Evolutionary conservation across 1,284 basidiomycete species (phyloP), one percentile per base, ranked within the genome.

Genomic region (Ceratobasidium sp.): DNA sequence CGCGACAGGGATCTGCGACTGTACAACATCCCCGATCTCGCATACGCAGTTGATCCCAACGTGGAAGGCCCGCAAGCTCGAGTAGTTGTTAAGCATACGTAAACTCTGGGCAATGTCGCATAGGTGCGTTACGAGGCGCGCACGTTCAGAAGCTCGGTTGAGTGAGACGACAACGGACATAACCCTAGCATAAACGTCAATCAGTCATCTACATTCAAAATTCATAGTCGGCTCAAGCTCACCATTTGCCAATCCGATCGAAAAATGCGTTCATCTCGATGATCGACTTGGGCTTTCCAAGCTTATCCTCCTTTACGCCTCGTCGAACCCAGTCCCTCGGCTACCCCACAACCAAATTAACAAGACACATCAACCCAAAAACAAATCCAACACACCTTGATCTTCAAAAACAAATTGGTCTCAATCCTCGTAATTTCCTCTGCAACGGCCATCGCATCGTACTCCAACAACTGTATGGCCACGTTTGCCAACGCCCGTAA

Each of bases 161-260:
- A 94, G 92, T 77, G 91, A 93, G 6, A 94, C 82, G 74, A 94
- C 93, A 56, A 94, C 81, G 54, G 93, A 93, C 2, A 90, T 88
- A 67, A 93, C 91, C 93, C 90, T 91, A 75, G 1, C 48, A 51
- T 24, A 41, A 41, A 41, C 36, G 4, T 22, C 14, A 27, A 45
- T 63, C 29, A 50, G 45, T 29, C 33, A 27, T 19, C 31, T 22
- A 53, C n/a, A 9, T 11, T 6, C 44, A 65, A 36, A 33, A 41
- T 75, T 56, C 36, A 5, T 41, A 22, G 29, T 36, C 5, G 22
- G n/a, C 36, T 5, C 24, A 45, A 17, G 82, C 87, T 57, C 78
- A 92, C 93, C 92, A 94, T 79, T 90, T 88, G 33, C 89, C 91
- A 48, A 94, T 85, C 80, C 92, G 91, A 81, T 93, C 93, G 47